Evolutionary conservation across 225 moss, liverwort and hornwort genomes (phyloP), one percentile per base, ranked within the genome.

Genomic region (Sphagnum tenellum): DNA sequence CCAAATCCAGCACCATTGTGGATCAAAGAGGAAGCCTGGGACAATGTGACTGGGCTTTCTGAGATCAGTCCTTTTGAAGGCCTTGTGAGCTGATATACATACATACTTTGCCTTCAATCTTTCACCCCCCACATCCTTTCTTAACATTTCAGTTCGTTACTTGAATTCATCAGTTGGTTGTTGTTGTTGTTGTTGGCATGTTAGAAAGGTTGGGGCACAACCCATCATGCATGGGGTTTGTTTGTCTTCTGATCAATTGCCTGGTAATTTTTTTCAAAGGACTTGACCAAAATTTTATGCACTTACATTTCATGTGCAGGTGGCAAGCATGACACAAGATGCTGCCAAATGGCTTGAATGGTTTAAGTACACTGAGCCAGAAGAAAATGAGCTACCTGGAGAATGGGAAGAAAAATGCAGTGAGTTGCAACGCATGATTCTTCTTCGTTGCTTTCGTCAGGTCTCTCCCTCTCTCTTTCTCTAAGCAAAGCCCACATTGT

Each of bases 351-450:
- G 90, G 90, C 58, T 76, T 3, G 80, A 85, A 0, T 90, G 90
- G 90, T 90, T 76, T 58, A 75, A 81, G 54, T 75, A 68, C 68
- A 72, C 74, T 60, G 76, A 82, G 71, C 90, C 90, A 2, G 90
- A 90, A 48, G 85, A 80, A 8, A 66, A 64, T 59, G 90, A 90
- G 64, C 64, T 90, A 45, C 87, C 90, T 4, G 87, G 90, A 6
- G 90, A 90, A 65, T 90, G 90, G 90, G 90, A 90, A 71, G 90
- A 90, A 57, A 90, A 81, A 67, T 80, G 87, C 68, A 87, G 75
- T 62, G 87, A 90, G 63, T 60, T 90, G 7, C 90, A 90, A 64
- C 87, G 87, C 10, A 85, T 90, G 87, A 90, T 90, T 61, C 70
- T 90, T 51, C 64, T 90, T 13, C 85, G 90, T 48, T 87, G 87